Evolutionary conservation across 768 basidiomycete genomes (phyloP), one percentile per base, ranked within the genome.

Genomic region (Inosperma sp.): DNA sequence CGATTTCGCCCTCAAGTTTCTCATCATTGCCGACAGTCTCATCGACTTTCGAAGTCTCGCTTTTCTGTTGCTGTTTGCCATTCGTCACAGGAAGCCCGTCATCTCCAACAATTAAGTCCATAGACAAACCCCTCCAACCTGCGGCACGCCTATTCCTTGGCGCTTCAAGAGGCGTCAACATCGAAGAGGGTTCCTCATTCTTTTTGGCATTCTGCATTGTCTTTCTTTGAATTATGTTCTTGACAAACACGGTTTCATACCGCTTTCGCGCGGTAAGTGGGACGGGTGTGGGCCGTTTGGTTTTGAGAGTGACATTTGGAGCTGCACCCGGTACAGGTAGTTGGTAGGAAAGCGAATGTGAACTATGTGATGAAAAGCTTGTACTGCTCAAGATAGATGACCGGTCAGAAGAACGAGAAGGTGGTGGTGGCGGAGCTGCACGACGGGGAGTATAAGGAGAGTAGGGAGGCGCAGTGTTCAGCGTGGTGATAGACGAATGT

Each of bases 211-310:
- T 66, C 25, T 72, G 70, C 4, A 70, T 74, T 48, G 65, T 71
- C 22, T 76, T 74, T 48, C 68, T 70, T 51, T 79, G 79, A 10
- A 76, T 54, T 2, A 84, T 63, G 56, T 85, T 86, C n/a, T 71
- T 69, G 12, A 73, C 69, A 57, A 89, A 91, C 2, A 90, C 72
- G 4, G 67, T 65, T 54, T 88, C 84, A 60, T 89, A 91, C 8
- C 88, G 79, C 33, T 67, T 70, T 17, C 80, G 77, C 10, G 83
- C 83, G 3, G 79, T 71, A 6, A 78, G 66, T 2, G 88, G 88
- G 3, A 88, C 74, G 2, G 87, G 88, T 0, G 86, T 80, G 1
- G 82, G 79, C 3, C 86, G 79, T 31, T 72, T 58, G 52, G 68
- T 54, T 58, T 71, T 69, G 23, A 62, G 53, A 44, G 31, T 54